These are phyloP conservation scores for Pyrus bretschneideri DNA, from an alignment of 306 rosid genomes.

Conservation along the genomic window DNA sequence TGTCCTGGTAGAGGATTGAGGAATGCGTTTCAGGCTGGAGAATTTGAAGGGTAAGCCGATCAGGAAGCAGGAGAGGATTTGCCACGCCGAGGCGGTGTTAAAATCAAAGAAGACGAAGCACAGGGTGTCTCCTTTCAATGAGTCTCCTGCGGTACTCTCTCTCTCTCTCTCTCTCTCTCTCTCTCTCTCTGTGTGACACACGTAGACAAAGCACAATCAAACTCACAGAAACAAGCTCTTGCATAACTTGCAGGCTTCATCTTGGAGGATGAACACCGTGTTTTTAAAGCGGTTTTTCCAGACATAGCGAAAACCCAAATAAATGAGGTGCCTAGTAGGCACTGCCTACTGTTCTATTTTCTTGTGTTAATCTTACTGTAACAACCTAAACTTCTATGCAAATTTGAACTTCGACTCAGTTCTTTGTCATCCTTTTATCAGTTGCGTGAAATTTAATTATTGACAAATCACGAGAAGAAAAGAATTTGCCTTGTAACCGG, in stretches of 20 bases:
- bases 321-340: conserved; percentile 17
- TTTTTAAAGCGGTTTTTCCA: conserved; percentile 27
- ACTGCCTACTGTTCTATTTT: background rate
- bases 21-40: background rate
- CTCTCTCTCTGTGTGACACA: background rate
- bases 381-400: background rate
- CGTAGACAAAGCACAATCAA: background rate
- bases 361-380: background rate
- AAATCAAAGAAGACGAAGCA: background rate
- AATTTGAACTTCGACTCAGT: background rate
- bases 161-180: background rate
- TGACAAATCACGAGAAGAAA: background rate
- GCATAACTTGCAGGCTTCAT: conserved; percentile 31
- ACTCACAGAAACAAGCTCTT: background rate
- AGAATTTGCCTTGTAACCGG: too few species aligned
- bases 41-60: background rate
- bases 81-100: background rate
- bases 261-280: conserved; percentile 29
- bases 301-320: conserved; percentile 12
- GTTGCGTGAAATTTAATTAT: background rate
- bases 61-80: conserved; percentile 5
- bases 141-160: conserved; percentile 29
- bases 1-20: background rate
- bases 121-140: conserved; percentile 29
- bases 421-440: background rate